Evolutionary conservation across 2,329 filamentous ascomycete species (phyloP).

Genomic region (Fusarium pseudonygamai): DNA sequence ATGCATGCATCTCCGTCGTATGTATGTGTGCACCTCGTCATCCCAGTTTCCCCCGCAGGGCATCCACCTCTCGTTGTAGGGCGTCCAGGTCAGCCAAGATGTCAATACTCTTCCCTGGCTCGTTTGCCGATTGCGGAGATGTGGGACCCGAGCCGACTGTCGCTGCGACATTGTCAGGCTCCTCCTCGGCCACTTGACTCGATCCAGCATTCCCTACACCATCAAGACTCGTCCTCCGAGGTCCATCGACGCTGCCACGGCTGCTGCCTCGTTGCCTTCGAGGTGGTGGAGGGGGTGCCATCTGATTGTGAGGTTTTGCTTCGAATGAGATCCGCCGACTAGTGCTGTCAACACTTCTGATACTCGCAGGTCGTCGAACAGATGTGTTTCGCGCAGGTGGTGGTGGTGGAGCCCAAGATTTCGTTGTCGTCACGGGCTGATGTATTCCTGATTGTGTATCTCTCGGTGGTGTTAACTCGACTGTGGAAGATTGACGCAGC

Average conservation of each 20-base stretch:
- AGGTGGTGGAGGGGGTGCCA: constrained; percentile 58
- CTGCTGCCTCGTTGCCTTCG: constrained; percentile 61
- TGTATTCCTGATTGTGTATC: constrained; percentile 22
- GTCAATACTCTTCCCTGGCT: constrained; percentile 56
- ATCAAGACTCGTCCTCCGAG: constrained; percentile 48
- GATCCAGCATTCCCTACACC: constrained; percentile 34
- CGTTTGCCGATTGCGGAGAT: constrained; percentile 31
- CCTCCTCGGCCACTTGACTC: constrained; percentile 31
- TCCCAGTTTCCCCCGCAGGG: constrained; percentile 53
- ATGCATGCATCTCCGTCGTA: neutral
- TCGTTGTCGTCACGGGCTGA: constrained; percentile 14
- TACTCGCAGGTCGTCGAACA: constrained; percentile 56
- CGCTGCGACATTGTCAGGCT: constrained; percentile 3
- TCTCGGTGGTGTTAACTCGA: constrained; percentile 19
- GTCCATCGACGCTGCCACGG: constrained; percentile 53
- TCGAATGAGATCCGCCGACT: constrained; percentile 43
- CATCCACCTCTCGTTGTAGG: constrained; percentile 80
- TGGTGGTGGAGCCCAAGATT: constrained; percentile 50
- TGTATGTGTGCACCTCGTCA: constrained; percentile 24
- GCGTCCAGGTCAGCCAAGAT: constrained; percentile 78
- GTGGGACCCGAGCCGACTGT: constrained; percentile 16
- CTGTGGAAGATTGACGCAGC: constrained; percentile 13
- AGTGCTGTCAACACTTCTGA: constrained; percentile 52
- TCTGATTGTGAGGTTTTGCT: constrained; percentile 43
- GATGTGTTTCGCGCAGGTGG: constrained; percentile 58